Conservation (phyloP, 106 monocot genomes). For the Vanilla planifolia region DNA sequence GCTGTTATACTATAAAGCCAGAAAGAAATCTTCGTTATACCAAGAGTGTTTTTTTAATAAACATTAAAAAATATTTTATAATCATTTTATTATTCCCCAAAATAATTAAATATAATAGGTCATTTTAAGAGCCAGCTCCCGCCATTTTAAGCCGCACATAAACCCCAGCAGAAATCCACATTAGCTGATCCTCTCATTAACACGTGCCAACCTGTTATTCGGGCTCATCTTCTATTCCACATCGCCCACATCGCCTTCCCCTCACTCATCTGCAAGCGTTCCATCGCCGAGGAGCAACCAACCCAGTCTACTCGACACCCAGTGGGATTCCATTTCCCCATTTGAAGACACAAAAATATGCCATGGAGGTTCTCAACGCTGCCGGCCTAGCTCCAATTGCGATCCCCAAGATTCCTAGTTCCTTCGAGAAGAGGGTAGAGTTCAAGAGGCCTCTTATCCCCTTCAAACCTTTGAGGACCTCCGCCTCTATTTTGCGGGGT, state of each 20-base stretch:
- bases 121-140: too few relatives aligned
- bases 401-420: constrained; percentile 21
- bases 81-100: too few relatives aligned
- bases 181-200: background rate
- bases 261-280: background rate
- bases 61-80: too few relatives aligned
- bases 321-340: background rate
- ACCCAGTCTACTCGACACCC: background rate
- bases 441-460: constrained; percentile 25
- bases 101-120: too few relatives aligned
- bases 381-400: constrained; percentile 38
- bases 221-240: background rate
- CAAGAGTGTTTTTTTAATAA: too few relatives aligned
- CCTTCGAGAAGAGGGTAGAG: constrained; percentile 19
- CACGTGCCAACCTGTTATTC: background rate
- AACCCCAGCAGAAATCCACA: too few relatives aligned
- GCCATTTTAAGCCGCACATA: too few relatives aligned
- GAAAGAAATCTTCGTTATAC: too few relatives aligned
- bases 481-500: constrained; percentile 1
- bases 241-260: too few relatives aligned
- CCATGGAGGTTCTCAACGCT: constrained; percentile 83
- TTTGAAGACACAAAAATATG: constrained; percentile 19
- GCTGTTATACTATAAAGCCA: too few relatives aligned
- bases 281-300: constrained; percentile 4
- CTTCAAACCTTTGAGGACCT: constrained; percentile 12